Evolutionary conservation across 2,329 filamentous ascomycete genomes (phyloP).

Genomic region (Dactylonectria estremocensis): DNA sequence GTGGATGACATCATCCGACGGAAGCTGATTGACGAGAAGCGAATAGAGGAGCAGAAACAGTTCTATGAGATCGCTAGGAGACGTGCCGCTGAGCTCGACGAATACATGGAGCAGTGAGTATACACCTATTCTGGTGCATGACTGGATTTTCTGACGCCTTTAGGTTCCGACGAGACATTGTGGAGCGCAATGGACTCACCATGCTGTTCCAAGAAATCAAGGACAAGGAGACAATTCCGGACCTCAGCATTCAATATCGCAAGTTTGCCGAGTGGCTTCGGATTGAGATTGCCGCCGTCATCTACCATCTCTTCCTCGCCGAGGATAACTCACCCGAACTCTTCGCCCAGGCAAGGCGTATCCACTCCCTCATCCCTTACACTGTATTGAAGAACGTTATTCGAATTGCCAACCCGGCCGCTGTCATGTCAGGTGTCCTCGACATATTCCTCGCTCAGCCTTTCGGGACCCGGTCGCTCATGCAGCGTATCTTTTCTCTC

Average conservation of each 20-base stretch:
- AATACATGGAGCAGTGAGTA: slow-evolving; percentile 94
- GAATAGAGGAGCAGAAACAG: slow-evolving; percentile 90
- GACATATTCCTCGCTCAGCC: slow-evolving; percentile 97
- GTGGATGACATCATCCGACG: slow-evolving; percentile 83
- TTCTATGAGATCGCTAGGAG: slow-evolving; percentile 97
- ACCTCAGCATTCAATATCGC: slow-evolving; percentile 94
- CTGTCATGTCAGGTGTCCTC: slow-evolving; percentile 95
- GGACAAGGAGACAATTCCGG: slow-evolving; percentile 87
- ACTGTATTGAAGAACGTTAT: slow-evolving; percentile 96
- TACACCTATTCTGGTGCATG: not conserved
- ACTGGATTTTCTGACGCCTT: slow-evolving; percentile 36
- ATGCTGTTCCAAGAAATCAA: slow-evolving; percentile 95
- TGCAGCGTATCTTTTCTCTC: slow-evolving; percentile 95
- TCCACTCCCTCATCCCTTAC: slow-evolving; percentile 96
- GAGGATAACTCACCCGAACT: slow-evolving; percentile 98
- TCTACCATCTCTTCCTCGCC: slow-evolving; percentile 97
- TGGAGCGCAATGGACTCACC: slow-evolving; percentile 86
- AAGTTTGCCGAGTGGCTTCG: slow-evolving; percentile 99
- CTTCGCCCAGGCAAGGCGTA: slow-evolving; percentile 93
- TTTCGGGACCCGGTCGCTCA: slow-evolving; percentile 88
- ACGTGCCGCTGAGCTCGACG: slow-evolving; percentile 91
- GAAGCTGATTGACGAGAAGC: slow-evolving; percentile 87
- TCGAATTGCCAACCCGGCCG: slow-evolving; percentile 93
- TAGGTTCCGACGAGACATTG: slow-evolving; percentile 76
- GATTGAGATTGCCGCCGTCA: slow-evolving; percentile 95